Evolutionary conservation across 768 basidiomycete species (phyloP).

Genomic region (Amanita jacksonii): DNA sequence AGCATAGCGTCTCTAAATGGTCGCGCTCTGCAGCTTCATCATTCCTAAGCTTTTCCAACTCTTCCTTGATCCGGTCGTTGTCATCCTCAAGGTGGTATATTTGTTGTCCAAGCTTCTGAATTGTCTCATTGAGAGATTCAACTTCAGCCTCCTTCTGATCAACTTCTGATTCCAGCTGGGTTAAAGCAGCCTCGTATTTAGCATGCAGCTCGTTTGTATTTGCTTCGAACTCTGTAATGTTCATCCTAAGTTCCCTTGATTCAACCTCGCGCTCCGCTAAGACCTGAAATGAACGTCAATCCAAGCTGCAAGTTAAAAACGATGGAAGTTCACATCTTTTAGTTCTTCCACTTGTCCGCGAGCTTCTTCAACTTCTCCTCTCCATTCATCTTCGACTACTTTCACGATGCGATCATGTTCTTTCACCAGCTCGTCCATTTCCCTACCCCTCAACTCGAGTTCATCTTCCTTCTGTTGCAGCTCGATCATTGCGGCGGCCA

Average conservation of each 20-base stretch:
- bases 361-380: constrained; percentile 78
- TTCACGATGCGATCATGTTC: constrained; percentile 69
- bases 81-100: constrained; percentile 85
- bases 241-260: constrained; percentile 62
- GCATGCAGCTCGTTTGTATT: constrained; percentile 58
- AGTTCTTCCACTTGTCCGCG: constrained; percentile 73
- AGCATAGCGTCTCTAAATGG: constrained; percentile 52
- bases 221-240: constrained; percentile 67
- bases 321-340: constrained; percentile 42
- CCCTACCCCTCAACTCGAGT: constrained; percentile 64
- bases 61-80: constrained; percentile 66
- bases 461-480: constrained; percentile 85
- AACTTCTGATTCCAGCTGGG: constrained; percentile 68
- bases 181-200: constrained; percentile 68
- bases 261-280: constrained; percentile 75
- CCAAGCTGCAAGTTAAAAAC: not conserved
- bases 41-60: constrained; percentile 55
- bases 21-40: constrained; percentile 70
- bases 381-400: constrained; percentile 77
- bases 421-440: constrained; percentile 68
- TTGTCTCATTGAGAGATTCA: constrained; percentile 60
- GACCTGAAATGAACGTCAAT: constrained; percentile 32
- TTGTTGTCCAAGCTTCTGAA: constrained; percentile 72
- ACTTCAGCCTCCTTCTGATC: constrained; percentile 77
- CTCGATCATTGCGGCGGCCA: constrained; percentile 75